Evolutionary conservation across 169 alveolate genomes (phyloP).

Genomic region (Cyclospora cayetanensis): DNA sequence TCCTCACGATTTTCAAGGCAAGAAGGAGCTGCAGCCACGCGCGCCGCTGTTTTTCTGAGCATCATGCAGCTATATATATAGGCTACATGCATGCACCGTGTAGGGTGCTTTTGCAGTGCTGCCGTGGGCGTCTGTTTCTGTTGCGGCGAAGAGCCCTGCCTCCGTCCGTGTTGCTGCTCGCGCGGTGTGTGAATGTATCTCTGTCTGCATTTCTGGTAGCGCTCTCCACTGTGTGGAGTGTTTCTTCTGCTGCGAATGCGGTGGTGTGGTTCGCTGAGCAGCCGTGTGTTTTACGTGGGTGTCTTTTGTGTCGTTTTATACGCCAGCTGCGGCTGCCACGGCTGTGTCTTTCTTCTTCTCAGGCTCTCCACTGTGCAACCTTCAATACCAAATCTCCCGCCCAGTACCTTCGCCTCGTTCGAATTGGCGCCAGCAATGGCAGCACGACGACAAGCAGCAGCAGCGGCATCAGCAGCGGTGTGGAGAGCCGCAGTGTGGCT

Average conservation of each 20-base stretch:
- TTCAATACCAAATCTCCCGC: constrained; percentile 66
- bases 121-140: constrained; percentile 15
- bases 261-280: no score
- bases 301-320: no score
- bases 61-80: not conserved
- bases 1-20: constrained; percentile 65
- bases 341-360: not conserved
- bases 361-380: constrained; percentile 65
- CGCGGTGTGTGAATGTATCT: no score
- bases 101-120: not conserved
- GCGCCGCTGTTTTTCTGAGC: not conserved
- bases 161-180: no score
- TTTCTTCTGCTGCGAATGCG: no score
- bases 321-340: not conserved
- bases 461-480: constrained; percentile 41
- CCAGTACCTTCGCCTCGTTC: constrained; percentile 59
- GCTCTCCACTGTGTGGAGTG: no score
- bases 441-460: not conserved
- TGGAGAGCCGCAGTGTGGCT: constrained; percentile 54
- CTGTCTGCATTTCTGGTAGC: no score
- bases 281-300: no score
- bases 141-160: not conserved
- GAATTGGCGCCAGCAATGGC: constrained; percentile 38
- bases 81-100: not conserved
- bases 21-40: not conserved